Percentiles rank a stretch among this genome's conserved stretches.
These are phyloP conservation scores for Wickerhamomyces chambardii DNA, from an alignment of 805 yeast genomes.

Conservation along the genomic window DNA sequence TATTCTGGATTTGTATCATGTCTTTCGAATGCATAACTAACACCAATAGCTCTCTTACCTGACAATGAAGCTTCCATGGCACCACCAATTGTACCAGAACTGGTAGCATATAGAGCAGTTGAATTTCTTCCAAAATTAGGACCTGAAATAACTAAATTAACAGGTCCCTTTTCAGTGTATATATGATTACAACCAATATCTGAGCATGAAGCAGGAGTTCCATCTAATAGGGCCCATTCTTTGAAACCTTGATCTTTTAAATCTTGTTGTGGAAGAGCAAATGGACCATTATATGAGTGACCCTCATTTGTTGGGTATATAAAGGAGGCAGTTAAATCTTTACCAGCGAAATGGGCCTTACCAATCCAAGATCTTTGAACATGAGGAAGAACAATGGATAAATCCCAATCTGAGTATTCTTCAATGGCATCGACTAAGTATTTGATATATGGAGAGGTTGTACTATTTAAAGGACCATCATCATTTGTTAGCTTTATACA, in stretches of 20 bases:
- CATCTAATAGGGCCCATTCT: constrained; percentile 85
- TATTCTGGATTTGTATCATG: constrained; percentile 40
- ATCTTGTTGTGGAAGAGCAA: constrained; percentile 37
- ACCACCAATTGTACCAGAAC: constrained; percentile 96
- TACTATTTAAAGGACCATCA: constrained; percentile 87
- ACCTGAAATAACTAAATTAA: constrained; percentile 87
- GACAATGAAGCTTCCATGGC: constrained; percentile 85
- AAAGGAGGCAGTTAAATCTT: constrained; percentile 48
- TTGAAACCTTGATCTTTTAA: constrained; percentile 28
- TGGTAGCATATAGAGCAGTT: constrained; percentile 76
- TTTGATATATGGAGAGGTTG: constrained; percentile 77
- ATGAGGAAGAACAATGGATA: constrained; percentile 75
- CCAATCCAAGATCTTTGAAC: constrained; percentile 94
- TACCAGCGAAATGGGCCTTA: constrained; percentile 89
- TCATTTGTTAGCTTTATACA: constrained; percentile 68
- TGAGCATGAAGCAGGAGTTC: constrained; percentile 95
- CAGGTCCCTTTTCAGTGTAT: constrained; percentile 40
- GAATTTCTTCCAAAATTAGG: constrained; percentile 96
- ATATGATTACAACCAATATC: constrained; percentile 83
- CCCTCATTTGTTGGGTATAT: constrained; percentile 50
- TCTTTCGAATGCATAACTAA: constrained; percentile 73
- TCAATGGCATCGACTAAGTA: constrained; percentile 65
- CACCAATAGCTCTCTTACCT: constrained; percentile 60
- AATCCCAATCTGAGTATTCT: constrained; percentile 68
- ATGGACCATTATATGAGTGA: constrained; percentile 62